phyloP scores from a whole-genome alignment of 495 filamentous ascomycete species.

The Aspergillus olivimuriae region DNA sequence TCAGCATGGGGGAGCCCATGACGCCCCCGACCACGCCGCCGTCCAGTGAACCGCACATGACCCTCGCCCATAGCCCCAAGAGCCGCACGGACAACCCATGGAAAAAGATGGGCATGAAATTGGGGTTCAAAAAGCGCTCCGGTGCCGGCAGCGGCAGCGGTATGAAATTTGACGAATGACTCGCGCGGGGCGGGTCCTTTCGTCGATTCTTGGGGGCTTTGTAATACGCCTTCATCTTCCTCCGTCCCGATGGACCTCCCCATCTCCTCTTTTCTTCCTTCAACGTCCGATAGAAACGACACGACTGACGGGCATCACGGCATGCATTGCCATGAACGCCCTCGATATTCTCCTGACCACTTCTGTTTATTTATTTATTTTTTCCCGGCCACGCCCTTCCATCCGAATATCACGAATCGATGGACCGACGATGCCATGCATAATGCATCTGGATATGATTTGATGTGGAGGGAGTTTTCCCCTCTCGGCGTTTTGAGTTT shows the following conservation, averaged over 20 bases:
- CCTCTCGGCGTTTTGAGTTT: slow-evolving; percentile 9
- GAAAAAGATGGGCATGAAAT: slow-evolving; percentile 79
- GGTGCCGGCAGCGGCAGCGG: slow-evolving; percentile 23
- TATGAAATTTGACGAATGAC: slow-evolving; percentile 27
- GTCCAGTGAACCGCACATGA: slow-evolving; percentile 46
- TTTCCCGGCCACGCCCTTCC: no score
- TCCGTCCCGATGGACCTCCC: not conserved
- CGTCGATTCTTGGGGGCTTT: not conserved
- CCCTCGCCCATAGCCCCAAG: slow-evolving; percentile 46
- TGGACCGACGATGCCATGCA: slow-evolving; percentile 21
- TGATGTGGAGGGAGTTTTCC: slow-evolving; percentile 9
- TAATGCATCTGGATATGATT: slow-evolving; percentile 27
- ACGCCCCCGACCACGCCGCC: slow-evolving; percentile 87
- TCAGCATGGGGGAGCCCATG: slow-evolving; percentile 59
- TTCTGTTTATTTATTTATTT: no score
- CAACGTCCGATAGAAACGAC: not conserved
- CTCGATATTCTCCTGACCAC: no score
- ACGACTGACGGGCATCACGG: no score
- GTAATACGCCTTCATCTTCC: no score
- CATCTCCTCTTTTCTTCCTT: not conserved
- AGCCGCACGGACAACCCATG: slow-evolving; percentile 55
- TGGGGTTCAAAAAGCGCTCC: slow-evolving; percentile 62
- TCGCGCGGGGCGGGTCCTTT: slow-evolving; percentile 16
- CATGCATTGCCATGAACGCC: no score
- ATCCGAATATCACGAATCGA: no score